A percentile compares a stretch with the other conserved stretches of the same genome.
phyloP scores from a whole-genome alignment of 2,329 filamentous ascomycete genomes.

The Pyrenophora teres region DNA sequence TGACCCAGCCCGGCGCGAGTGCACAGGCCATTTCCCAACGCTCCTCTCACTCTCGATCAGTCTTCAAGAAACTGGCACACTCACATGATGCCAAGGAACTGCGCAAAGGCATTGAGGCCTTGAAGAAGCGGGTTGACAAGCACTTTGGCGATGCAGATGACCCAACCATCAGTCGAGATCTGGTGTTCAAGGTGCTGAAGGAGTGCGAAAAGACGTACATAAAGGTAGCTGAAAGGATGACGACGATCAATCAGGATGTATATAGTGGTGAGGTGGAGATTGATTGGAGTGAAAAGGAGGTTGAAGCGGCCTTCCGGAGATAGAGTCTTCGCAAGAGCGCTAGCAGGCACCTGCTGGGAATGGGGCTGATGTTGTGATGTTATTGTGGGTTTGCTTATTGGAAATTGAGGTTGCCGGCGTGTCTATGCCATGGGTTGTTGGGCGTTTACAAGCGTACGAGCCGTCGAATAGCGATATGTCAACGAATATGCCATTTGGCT shows the following conservation, averaged over 20 bases:
- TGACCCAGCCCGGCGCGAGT: constrained; percentile 59
- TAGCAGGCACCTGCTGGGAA: constrained; percentile 16
- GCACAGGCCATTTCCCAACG: constrained; percentile 71
- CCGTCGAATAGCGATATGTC: neutral
- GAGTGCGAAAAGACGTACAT: constrained; percentile 64
- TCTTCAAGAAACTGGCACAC: constrained; percentile 84
- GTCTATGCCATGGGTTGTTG: neutral
- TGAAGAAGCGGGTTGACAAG: constrained; percentile 93
- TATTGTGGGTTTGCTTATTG: constrained; percentile 8
- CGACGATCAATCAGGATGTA: constrained; percentile 49
- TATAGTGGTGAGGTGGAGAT: constrained; percentile 54
- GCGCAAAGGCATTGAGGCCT: constrained; percentile 83
- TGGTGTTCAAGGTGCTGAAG: constrained; percentile 64
- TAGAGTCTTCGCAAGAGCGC: constrained; percentile 27
- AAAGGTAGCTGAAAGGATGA: constrained; percentile 56
- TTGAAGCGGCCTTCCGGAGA: constrained; percentile 38
- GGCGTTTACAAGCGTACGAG: neutral
- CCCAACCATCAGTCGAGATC: constrained; percentile 63
- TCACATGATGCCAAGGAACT: constrained; percentile 84
- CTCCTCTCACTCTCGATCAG: constrained; percentile 78
- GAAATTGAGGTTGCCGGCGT: neutral
- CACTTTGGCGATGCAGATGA: constrained; percentile 93
- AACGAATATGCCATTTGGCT: neutral
- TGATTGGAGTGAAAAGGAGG: constrained; percentile 42
- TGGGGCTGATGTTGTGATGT: constrained; percentile 6